Evolutionary conservation across 352 stramenopile genomes (phyloP).

Genomic region (Chrysophaeum taylorii): DNA sequence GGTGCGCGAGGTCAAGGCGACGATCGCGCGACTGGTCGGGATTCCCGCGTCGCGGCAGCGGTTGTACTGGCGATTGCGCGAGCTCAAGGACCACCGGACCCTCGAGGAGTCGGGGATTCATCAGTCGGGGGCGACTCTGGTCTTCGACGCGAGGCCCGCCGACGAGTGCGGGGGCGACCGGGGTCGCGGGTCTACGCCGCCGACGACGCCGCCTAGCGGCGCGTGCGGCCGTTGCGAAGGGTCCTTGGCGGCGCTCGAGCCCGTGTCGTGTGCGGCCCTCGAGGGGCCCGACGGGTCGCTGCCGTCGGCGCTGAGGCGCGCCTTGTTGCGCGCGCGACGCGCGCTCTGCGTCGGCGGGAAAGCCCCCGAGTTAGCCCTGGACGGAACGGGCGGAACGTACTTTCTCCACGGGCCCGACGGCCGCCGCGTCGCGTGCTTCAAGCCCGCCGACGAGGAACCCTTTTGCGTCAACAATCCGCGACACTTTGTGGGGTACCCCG

Average conservation of each 20-base stretch:
- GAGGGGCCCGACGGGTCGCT: conserved; percentile 27
- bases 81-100: conserved; percentile 49
- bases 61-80: not conserved
- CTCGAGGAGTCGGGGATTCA: conserved; percentile 57
- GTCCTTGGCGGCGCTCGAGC: conserved; percentile 14
- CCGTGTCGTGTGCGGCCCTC: conserved; percentile 34
- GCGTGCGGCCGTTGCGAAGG: not conserved
- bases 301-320: conserved; percentile 33
- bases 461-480: conserved; percentile 94
- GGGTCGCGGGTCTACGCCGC: conserved; percentile 34
- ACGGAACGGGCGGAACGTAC: conserved; percentile 94
- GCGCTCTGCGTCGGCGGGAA: conserved; percentile 75
- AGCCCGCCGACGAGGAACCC: conserved; percentile 94
- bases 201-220: not conserved
- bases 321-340: conserved; percentile 61
- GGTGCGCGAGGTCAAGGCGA: not conserved
- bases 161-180: too few relatives aligned
- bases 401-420: conserved; percentile 84
- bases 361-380: conserved; percentile 70
- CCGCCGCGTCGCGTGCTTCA: conserved; percentile 82
- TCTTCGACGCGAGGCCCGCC: conserved; percentile 40
- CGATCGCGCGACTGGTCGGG: not conserved
- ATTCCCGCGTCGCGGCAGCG: not conserved
- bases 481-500: conserved; percentile 56
- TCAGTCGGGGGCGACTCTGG: conserved; percentile 43